Evolutionary conservation across 768 basidiomycete species (phyloP), one percentile per base, ranked within the genome.

Genomic region (Phaffia australis): DNA sequence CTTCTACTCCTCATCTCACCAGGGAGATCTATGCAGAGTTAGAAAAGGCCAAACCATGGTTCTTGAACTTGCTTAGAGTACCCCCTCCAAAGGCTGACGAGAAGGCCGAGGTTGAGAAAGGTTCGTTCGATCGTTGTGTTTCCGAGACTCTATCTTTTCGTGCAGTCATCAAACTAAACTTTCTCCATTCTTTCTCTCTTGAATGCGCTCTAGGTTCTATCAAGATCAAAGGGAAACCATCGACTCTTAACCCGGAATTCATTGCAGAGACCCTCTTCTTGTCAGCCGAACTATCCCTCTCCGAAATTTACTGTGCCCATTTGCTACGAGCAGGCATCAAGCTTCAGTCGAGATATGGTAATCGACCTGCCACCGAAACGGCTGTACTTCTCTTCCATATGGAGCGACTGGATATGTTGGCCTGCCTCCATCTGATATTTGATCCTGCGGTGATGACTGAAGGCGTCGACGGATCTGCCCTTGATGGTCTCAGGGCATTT

Each of bases 161-260:
- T 60, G 35, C 35, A 21, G 15, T 42, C 50, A 3, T 9, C 32
- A 42, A 30, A 3, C 0, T 0, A 27, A 29, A 50, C 47, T 11
- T n/a, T 21, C 47, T 11, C 3, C 7, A 8, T 32, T 27, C 3
- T 29, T 7, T 21, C 1, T 29, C 0, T 46, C 25, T 46, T 42
- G 3, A 47, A 29, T 30, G 16, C 23, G 15, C 16, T 54, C 46
- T 66, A 56, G 71, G 73, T 35, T 70, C 70, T 46, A 65, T 72
- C 59, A 70, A 71, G 47, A 68, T 69, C 25, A 79, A 85, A 66
- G 84, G 86, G 35, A 83, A 81, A 71, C 79, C 83, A n/a, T 80
- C 86, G 47, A 83, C 84, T 0, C 81, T 92, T 70, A 89, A 88
- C 74, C 75, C 83, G 18, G 87, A 91, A 73, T 90, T 91, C 75